Percentiles rank a stretch among this genome's conserved stretches.
Conservation (phyloP, 2,329 filamentous ascomycete genomes). For the Chaetothyriales sp. region DNA sequence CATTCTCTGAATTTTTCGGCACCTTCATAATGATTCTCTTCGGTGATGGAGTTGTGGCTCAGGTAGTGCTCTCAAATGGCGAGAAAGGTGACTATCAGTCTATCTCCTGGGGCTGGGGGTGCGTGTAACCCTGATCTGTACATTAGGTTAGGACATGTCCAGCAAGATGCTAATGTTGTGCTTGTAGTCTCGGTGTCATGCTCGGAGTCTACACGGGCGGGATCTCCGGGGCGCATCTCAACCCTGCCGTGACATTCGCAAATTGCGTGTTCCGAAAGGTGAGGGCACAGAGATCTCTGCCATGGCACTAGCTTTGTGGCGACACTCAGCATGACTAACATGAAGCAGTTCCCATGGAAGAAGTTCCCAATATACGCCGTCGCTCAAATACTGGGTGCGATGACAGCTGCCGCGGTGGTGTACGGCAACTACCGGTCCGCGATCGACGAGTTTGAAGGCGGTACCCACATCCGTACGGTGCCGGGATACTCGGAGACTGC, state of each 20-base stretch:
- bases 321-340: not conserved
- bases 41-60: slow-evolving; percentile 57
- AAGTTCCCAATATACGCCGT: slow-evolving; percentile 55
- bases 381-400: slow-evolving; percentile 54
- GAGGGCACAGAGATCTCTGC: not conserved
- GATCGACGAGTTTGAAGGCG: slow-evolving; percentile 51
- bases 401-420: slow-evolving; percentile 46
- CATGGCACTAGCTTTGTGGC: not conserved
- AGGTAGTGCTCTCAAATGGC: slow-evolving; percentile 46
- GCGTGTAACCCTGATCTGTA: slow-evolving; percentile 14
- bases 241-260: slow-evolving; percentile 56
- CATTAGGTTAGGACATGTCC: not conserved
- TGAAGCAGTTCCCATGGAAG: slow-evolving; percentile 44
- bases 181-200: slow-evolving; percentile 49
- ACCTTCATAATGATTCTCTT: slow-evolving; percentile 57
- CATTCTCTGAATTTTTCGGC: slow-evolving; percentile 54
- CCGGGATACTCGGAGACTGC: slow-evolving; percentile 41
- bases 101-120: slow-evolving; percentile 39
- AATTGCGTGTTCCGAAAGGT: slow-evolving; percentile 52
- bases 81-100: slow-evolving; percentile 37
- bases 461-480: slow-evolving; percentile 47
- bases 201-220: slow-evolving; percentile 51
- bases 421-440: slow-evolving; percentile 52
- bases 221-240: slow-evolving; percentile 51
- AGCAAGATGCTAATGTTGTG: not conserved